Evolutionary conservation across 1,284 basidiomycete species (phyloP).

Genomic region (Cerioporus squamosus): DNA sequence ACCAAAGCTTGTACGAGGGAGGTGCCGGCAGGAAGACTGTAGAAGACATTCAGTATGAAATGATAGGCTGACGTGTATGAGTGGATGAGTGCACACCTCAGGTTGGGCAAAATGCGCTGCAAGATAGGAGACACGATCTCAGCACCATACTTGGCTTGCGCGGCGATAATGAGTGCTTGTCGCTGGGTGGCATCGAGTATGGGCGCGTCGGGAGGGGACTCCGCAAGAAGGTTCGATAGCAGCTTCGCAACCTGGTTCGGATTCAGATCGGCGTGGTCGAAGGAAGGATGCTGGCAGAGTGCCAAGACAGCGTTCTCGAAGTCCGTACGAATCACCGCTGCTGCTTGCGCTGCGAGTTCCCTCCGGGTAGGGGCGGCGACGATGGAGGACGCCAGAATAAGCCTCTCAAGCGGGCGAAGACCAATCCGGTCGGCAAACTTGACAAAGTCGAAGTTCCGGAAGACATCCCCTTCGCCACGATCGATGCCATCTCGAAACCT

Average conservation of each 20-base stretch:
- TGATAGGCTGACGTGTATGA: slow-evolving; percentile 6
- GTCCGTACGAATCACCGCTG: slow-evolving; percentile 67
- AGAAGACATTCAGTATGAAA: not conserved
- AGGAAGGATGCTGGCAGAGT: slow-evolving; percentile 75
- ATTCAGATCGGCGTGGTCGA: slow-evolving; percentile 80
- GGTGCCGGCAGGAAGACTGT: slow-evolving; percentile 66
- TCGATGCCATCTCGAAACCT: slow-evolving; percentile 86
- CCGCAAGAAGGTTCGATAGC: slow-evolving; percentile 78
- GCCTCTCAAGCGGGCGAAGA: slow-evolving; percentile 77
- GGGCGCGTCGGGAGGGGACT: slow-evolving; percentile 65
- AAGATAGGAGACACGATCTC: slow-evolving; percentile 57
- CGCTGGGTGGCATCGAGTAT: slow-evolving; percentile 72
- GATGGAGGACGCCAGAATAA: slow-evolving; percentile 78
- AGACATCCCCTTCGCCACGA: slow-evolving; percentile 80
- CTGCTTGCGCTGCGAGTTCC: slow-evolving; percentile 73
- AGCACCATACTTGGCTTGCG: slow-evolving; percentile 74
- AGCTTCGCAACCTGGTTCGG: slow-evolving; percentile 78
- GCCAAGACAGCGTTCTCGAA: slow-evolving; percentile 78
- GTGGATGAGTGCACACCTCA: slow-evolving; percentile 53
- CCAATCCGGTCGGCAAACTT: slow-evolving; percentile 80
- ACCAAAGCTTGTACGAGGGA: slow-evolving; percentile 74
- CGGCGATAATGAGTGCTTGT: slow-evolving; percentile 72
- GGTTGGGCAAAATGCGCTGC: slow-evolving; percentile 59
- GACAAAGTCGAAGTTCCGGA: slow-evolving; percentile 78
- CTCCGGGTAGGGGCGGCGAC: slow-evolving; percentile 69